A percentile compares a stretch with the other conserved stretches of the same genome.
phyloP scores from a whole-genome alignment of 192 early-diverging fungal species.

The Coemansia javaensis region DNA sequence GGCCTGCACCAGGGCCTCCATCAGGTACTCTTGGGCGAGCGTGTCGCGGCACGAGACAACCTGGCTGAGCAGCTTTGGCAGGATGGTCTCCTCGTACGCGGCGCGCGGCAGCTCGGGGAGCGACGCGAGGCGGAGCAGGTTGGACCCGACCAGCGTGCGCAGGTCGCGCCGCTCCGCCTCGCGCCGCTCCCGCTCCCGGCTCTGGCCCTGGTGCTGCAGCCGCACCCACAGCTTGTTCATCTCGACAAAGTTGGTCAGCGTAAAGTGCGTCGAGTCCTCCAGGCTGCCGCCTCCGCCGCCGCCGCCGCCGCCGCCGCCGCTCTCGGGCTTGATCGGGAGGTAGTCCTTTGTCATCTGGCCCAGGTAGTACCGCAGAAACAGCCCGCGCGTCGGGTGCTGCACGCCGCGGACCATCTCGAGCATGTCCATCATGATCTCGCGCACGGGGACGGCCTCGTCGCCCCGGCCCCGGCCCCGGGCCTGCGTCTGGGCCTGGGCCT shows the following conservation, averaged over 20 bases:
- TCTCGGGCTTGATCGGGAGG: slow-evolving; percentile 79
- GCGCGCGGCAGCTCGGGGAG: slow-evolving; percentile 80
- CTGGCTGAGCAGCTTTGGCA: slow-evolving; percentile 92
- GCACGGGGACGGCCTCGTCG: slow-evolving; percentile 83
- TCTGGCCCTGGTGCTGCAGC: slow-evolving; percentile 93
- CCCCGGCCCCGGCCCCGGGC: slow-evolving; percentile 6
- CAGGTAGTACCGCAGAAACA: slow-evolving; percentile 96
- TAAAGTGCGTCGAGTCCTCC: slow-evolving; percentile 91
- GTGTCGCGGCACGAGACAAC: slow-evolving; percentile 96
- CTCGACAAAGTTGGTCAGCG: slow-evolving; percentile 96
- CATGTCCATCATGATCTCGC: slow-evolving; percentile 98
- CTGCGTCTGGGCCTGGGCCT: too few species aligned
- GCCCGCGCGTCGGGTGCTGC: slow-evolving; percentile 95
- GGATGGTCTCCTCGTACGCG: slow-evolving; percentile 79
- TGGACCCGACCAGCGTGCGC: slow-evolving; percentile 93
- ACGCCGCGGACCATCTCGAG: slow-evolving; percentile 98
- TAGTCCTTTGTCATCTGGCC: slow-evolving; percentile 93
- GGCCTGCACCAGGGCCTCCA: slow-evolving; percentile 99
- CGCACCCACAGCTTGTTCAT: slow-evolving; percentile 99
- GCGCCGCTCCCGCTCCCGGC: slow-evolving; percentile 87
- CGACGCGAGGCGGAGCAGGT: slow-evolving; percentile 89
- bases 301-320: slow-evolving; percentile 18
- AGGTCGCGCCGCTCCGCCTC: slow-evolving; percentile 96
- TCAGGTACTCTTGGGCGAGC: slow-evolving; percentile 98
- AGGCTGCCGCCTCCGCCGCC: slow-evolving; percentile 70